Evolutionary conservation across 495 filamentous ascomycete species (phyloP), one percentile per base, ranked within the genome.

Genomic region (Corynascus novoguineensis): DNA sequence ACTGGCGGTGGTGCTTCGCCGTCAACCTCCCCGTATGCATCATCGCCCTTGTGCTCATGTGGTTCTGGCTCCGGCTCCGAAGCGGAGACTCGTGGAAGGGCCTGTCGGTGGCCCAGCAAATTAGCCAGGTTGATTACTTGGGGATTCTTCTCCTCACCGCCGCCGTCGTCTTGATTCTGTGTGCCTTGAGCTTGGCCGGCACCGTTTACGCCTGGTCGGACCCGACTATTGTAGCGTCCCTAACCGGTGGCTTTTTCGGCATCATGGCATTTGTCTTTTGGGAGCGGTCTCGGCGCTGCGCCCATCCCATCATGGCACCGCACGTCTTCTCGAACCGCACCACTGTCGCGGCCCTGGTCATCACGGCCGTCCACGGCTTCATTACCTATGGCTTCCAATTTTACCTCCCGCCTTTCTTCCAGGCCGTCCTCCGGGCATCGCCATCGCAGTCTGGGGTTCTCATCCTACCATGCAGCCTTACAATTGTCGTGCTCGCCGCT

Each of bases 351-450:
- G 35, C 58, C 19, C 62, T 64, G 41, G 45, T 50, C 34, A 19
- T 45, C 40, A 67, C 64, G 0, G 70, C 70, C 44, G 38, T 71
- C 19, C 50, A 64, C 49, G 53, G 58, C 3, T 19, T 61, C 21
- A 27, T 63, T n/a, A 48, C 54, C 8, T 62, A 66, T 41, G 77
- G 71, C 72, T 50, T 64, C n/a, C 54, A 68, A 21, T 78, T 71
- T 60, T 78, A 79, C 61, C 47, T 81, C 0, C 72, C 78, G 1
- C 58, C 80, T 12, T 81, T 78, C 60, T 81, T 80, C 66, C 75
- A 79, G 41, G 64, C 65, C 2, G 72, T 80, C 4, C 68, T 3
- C 1, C n/a, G 37, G n/a, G 2, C 14, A 15, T 66, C 67, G 1
- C 65, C 71, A 0, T 49, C 59, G 11, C 60, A 61, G 11, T 68